phyloP scores from a whole-genome alignment of 1,284 basidiomycete genomes.

The Naganishia albida region DNA sequence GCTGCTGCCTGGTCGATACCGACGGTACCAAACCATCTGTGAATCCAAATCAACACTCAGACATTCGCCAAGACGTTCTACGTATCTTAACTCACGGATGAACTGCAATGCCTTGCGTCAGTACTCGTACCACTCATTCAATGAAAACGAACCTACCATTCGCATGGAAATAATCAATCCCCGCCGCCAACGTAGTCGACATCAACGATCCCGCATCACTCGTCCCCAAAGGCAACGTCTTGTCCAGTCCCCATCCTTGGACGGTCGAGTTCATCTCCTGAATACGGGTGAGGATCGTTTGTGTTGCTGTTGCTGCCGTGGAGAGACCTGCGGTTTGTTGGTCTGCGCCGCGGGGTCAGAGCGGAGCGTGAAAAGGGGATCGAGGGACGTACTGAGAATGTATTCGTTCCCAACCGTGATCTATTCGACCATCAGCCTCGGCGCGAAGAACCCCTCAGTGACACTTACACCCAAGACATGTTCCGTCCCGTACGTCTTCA shows the following conservation, averaged over 20 bases:
- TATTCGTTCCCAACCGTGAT: slow-evolving; percentile 64
- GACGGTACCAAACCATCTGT: slow-evolving; percentile 62
- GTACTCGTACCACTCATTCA: slow-evolving; percentile 55
- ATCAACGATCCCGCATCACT: slow-evolving; percentile 88
- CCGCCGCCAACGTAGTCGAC: slow-evolving; percentile 67
- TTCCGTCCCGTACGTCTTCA: slow-evolving; percentile 75
- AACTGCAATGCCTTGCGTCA: slow-evolving; percentile 56
- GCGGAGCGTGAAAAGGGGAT: slow-evolving; percentile 47
- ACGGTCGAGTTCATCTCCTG: slow-evolving; percentile 61
- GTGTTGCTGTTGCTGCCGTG: slow-evolving; percentile 58
- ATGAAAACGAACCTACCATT: slow-evolving; percentile 42
- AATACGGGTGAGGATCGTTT: slow-evolving; percentile 66
- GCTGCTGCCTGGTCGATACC: slow-evolving; percentile 68
- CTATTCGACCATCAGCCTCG: slow-evolving; percentile 32
- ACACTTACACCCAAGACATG: slow-evolving; percentile 74
- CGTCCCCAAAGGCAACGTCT: slow-evolving; percentile 73
- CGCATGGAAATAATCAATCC: slow-evolving; percentile 68
- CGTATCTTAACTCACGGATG: slow-evolving; percentile 62
- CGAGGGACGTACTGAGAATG: slow-evolving; percentile 66
- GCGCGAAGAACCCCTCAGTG: slow-evolving; percentile 47
- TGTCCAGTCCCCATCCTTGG: slow-evolving; percentile 57
- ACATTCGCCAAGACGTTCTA: neutral
- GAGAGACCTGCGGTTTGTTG: slow-evolving; percentile 43
- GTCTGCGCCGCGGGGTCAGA: slow-evolving; percentile 31
- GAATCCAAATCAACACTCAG: neutral